A percentile compares a stretch with the other conserved stretches of the same genome.
These are phyloP conservation scores for Rosa chinensis DNA, from an alignment of 306 rosid genomes.

Conservation along the genomic window DNA sequence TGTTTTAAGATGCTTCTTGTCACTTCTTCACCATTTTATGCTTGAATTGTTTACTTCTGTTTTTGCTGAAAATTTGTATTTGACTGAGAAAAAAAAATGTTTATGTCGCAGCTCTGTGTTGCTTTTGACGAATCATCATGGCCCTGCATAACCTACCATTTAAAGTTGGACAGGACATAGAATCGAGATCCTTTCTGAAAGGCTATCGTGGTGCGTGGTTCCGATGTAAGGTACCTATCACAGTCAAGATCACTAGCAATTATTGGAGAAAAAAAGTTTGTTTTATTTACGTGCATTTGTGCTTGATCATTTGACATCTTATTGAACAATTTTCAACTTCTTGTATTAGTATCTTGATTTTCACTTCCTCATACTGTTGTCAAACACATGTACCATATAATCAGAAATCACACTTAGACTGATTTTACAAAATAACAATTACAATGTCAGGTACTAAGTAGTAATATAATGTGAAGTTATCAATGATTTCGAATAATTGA, in stretches of 20 bases:
- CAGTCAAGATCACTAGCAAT: neutral
- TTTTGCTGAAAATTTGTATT: neutral
- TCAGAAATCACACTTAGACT: neutral
- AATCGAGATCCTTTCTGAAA: constrained; percentile 43
- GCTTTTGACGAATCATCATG: constrained; percentile 18
- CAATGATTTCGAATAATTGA: neutral
- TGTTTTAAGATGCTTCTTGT: no score
- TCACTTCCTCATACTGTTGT: neutral
- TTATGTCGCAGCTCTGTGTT: constrained; percentile 13
- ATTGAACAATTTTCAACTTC: neutral
- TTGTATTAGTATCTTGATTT: neutral
- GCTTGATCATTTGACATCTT: neutral
- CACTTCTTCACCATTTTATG: neutral
- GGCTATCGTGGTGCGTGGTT: constrained; percentile 97
- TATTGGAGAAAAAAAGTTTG: neutral
- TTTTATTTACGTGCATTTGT: neutral
- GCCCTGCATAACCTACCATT: constrained; percentile 44
- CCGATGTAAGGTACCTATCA: constrained; percentile 61
- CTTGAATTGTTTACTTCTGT: neutral
- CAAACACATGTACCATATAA: neutral
- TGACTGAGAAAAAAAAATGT: neutral
- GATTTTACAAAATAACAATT: neutral
- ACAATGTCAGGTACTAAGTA: neutral
- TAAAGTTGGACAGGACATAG: constrained; percentile 52
- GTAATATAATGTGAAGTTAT: neutral